phyloP scores from a whole-genome alignment of 768 basidiomycete genomes.

The Chalciporus chontae region DNA sequence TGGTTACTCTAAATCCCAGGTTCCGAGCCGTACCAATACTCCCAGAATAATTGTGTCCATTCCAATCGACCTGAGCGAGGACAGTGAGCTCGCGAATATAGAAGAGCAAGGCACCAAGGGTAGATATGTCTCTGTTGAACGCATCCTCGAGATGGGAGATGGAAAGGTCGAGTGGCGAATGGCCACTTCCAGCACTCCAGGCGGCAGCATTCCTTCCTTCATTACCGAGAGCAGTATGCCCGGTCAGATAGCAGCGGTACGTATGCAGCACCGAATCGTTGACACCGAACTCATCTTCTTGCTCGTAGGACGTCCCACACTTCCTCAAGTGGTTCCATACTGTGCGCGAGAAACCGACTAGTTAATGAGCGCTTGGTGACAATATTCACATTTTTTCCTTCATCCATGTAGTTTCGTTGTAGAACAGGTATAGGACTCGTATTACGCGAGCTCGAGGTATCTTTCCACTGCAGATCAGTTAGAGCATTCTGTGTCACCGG shows the following conservation, averaged over 20 bases:
- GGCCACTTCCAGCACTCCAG: constrained; percentile 73
- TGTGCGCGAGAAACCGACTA: constrained; percentile 18
- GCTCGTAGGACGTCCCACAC: constrained; percentile 62
- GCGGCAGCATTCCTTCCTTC: constrained; percentile 65
- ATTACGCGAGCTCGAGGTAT: constrained; percentile 76
- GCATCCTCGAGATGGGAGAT: constrained; percentile 55
- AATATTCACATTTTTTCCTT: not conserved
- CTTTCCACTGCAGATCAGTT: constrained; percentile 59
- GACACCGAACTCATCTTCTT: constrained; percentile 3
- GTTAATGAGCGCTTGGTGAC: not conserved
- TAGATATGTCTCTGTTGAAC: constrained; percentile 69
- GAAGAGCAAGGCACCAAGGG: constrained; percentile 66
- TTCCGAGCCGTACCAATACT: not conserved
- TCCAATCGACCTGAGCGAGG: constrained; percentile 60
- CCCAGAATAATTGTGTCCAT: constrained; percentile 49
- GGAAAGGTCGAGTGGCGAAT: constrained; percentile 75
- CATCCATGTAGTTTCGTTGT: not conserved
- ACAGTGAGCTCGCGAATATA: constrained; percentile 53
- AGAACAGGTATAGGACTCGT: not conserved
- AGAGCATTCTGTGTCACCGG: constrained; percentile 2
- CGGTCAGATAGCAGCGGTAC: constrained; percentile 59
- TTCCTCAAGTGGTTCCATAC: constrained; percentile 65
- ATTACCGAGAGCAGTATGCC: constrained; percentile 59
- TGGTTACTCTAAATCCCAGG: not conserved
- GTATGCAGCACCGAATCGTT: not conserved